Conservation (phyloP, 1,139 yeast genomes). For the Kurtzmaniella quercitrusa region DNA sequence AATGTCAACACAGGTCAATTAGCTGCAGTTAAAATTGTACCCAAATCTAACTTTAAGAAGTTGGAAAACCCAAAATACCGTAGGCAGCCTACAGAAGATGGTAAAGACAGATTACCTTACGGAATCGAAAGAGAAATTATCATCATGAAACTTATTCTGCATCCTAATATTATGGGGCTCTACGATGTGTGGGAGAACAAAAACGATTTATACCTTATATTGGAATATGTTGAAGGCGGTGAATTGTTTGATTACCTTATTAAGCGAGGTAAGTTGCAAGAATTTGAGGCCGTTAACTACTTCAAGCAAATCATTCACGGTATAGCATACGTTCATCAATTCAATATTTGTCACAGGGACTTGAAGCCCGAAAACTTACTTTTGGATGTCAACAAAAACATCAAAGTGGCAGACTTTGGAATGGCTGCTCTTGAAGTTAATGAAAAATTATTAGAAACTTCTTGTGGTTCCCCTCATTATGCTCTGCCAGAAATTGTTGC, state of each 20-base stretch:
- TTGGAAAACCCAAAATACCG: slow-evolving; percentile 52
- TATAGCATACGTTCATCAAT: slow-evolving; percentile 87
- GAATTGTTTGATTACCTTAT: slow-evolving; percentile 90
- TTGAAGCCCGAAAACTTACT: slow-evolving; percentile 91
- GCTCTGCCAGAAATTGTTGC: slow-evolving; percentile 98
- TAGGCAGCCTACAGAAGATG: slow-evolving; percentile 33
- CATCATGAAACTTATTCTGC: slow-evolving; percentile 85
- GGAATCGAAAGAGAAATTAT: slow-evolving; percentile 97
- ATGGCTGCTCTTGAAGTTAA: slow-evolving; percentile 98
- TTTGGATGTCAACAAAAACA: slow-evolving; percentile 79
- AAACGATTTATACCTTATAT: slow-evolving; percentile 82
- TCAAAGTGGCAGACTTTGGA: slow-evolving; percentile 97
- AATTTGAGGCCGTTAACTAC: slow-evolving; percentile 82
- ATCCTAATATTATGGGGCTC: slow-evolving; percentile 90
- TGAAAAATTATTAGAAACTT: slow-evolving; percentile 82
- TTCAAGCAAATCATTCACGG: slow-evolving; percentile 92
- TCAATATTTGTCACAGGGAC: slow-evolving; percentile 94
- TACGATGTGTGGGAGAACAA: slow-evolving; percentile 99
- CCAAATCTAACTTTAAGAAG: slow-evolving; percentile 63
- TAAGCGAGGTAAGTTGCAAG: slow-evolving; percentile 83
- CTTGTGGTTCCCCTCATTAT: slow-evolving; percentile 98
- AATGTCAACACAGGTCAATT: slow-evolving; percentile 79
- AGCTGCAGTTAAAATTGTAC: slow-evolving; percentile 96
- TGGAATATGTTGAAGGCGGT: slow-evolving; percentile 97
- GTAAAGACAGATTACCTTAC: slow-evolving; percentile 68